These are phyloP conservation scores for Fusarium sacchari DNA, from an alignment of 2,329 filamentous ascomycete genomes.

Conservation along the genomic window DNA sequence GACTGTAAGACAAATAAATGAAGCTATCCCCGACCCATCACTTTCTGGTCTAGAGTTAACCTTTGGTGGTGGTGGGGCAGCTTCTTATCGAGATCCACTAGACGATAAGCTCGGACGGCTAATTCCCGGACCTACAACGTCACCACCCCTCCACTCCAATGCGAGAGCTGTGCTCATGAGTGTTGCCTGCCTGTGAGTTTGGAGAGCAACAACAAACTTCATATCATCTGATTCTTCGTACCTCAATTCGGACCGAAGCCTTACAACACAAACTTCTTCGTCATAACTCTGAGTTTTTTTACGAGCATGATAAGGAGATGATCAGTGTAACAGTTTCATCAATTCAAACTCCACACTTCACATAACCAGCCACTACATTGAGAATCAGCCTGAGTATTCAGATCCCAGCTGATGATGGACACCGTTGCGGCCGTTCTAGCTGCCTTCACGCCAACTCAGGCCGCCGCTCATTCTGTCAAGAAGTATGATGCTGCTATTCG, in stretches of 20 bases:
- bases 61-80: conserved; percentile 19
- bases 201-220: conserved; percentile 14
- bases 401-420: conserved; percentile 46
- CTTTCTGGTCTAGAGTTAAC: not conserved
- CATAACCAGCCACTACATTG: conserved; percentile 8
- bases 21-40: conserved; percentile 20
- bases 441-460: conserved; percentile 52
- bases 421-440: conserved; percentile 47
- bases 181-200: conserved; percentile 36
- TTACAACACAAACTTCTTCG: not conserved
- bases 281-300: not conserved
- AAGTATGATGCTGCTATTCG: conserved; percentile 54
- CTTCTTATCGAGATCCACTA: conserved; percentile 15
- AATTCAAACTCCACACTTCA: conserved; percentile 17
- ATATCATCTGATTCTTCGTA: not conserved
- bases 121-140: conserved; percentile 31
- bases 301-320: conserved; percentile 17
- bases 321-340: conserved; percentile 6
- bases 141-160: conserved; percentile 35
- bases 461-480: conserved; percentile 42
- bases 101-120: conserved; percentile 24
- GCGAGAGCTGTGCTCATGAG: conserved; percentile 33
- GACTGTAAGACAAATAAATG: not conserved
- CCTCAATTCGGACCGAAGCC: not conserved
- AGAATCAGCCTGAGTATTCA: not conserved